Base-by-base conservation (phyloP, 2,329 filamentous ascomycete genomes). In the Fusarium keratoplasticum region DNA sequence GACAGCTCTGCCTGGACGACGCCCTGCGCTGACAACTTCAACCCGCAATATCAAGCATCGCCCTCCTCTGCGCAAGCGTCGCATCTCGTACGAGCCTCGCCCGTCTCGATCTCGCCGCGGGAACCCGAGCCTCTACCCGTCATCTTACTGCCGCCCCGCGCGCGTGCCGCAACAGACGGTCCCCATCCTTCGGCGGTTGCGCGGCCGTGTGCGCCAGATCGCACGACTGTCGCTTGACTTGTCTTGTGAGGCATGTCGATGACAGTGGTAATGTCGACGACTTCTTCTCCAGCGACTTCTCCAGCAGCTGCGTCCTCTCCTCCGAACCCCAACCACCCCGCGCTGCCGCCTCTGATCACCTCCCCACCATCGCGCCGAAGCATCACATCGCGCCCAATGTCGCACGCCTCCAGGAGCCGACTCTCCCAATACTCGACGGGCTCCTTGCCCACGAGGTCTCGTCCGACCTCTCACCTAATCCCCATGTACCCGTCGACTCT, bases 401-500 rank as follows among this genome's bases (percentile, higher is more conserved):
- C 93, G 79, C 93, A 95, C 80, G 93, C 92, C 78, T 92, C 93
- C 72, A 95, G 92, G 84, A 93, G 94, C 81, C 90, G 95, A 66
- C 87, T 97, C 78, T 97, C 95, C 72, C 93, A 94, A 80, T 96
- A 95, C 85, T 96, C 94, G 72, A 91, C 88, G 78, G 86, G 90
- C 68, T 95, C 94, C 18, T 88, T 87, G 68, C 89, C 89, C 60
- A 88, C 89, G 71, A 90, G 92, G 71, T 97, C 95, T 73, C 91
- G 95, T 70, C 94, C 95, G 22, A 88, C 89, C 65, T 97, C 95
- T n/a, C 90, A 93, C 79, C 88, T 94, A 72, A 96, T 96, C 80
- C 93, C 95, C 18, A 87, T 93, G 78, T 96, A 95, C 83, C 93
- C 95, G 78, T 96, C 95, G 67, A 97, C 92, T 80, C 89, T 98